Evolutionary conservation across 805 yeast species (phyloP), one percentile per base, ranked within the genome.

Genomic region (Soucietia sequanensis): DNA sequence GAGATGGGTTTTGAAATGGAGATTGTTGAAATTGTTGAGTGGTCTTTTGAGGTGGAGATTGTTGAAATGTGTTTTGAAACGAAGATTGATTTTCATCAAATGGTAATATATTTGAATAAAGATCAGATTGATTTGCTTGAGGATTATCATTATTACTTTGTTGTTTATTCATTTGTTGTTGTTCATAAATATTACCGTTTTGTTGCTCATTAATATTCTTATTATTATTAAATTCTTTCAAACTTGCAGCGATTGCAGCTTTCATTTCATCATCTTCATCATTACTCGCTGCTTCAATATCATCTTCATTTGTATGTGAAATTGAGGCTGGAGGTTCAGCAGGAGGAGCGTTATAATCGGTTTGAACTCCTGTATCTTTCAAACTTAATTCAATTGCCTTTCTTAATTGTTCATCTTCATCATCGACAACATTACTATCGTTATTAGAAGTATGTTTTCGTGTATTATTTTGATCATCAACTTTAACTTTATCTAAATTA

Each of bases 191-290:
- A 10, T 33, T 43, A 42, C 3, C 31, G 38, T 43, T 23, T 31
- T n/a, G 36, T 37, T 13, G 43, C 13, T 27, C 39, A 12, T 14
- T 29, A 7, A 12, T 19, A 28, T 32, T 38, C 19, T 37, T 27
- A 33, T 34, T 39, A 6, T 28, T 20, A 44, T 83, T 76, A 54
- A 84, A 70, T 39, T 90, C 97, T 34, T 72, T 72, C 42, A 93
- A 68, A 58, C 96, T 87, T 1, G 96, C 96, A 11, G 84, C 95
- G 38, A 93, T 91, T 0, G 98, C 99, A 1, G 93, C 95, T 55
- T 80, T 85, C 80, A 91, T 76, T 23, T 88, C 96, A 24, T 83
- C 91, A 29, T 68, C 74, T 51, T 89, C 95, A 85, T 21, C 23
- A 9, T 21, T 11, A 8, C 10, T 8, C 8, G 23, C 23, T 9